Evolutionary conservation across 305 asterid genomes (phyloP).

Genomic region (Rubia peregrina): DNA sequence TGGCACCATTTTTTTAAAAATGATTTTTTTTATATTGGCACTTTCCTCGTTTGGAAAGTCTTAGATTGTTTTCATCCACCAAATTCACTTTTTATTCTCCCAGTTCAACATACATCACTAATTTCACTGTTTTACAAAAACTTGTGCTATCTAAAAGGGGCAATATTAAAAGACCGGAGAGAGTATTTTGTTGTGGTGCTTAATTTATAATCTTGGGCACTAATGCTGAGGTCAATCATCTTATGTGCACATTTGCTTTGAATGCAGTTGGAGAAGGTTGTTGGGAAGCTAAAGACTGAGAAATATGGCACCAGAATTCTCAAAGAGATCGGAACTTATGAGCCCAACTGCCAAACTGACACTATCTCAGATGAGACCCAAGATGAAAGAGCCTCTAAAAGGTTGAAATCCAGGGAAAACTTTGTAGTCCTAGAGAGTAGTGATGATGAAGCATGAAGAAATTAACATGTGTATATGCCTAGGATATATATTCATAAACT

Average conservation of each 20-base stretch:
- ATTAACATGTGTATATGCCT: background rate
- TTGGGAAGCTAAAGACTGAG: constrained; percentile 81
- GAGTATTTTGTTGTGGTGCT: background rate
- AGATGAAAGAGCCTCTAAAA: constrained; percentile 40
- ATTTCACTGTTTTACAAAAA: no score
- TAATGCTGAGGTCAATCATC: no score
- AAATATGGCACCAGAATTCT: constrained; percentile 70
- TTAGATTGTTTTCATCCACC: no score
- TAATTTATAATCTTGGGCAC: background rate
- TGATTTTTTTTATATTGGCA: no score
- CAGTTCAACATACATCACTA: no score
- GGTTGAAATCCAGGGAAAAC: constrained; percentile 39
- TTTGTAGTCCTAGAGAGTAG: constrained; percentile 67
- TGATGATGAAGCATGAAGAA: constrained; percentile 58
- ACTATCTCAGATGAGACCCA: constrained; percentile 23
- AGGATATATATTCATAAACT: background rate
- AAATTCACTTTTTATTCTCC: no score
- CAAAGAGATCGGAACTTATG: constrained; percentile 40
- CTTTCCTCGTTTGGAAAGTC: no score
- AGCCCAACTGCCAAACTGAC: constrained; percentile 27
- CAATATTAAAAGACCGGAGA: no score
- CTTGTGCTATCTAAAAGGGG: no score
- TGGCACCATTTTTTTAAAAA: no score
- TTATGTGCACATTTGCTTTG: background rate
- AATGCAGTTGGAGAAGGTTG: constrained; percentile 75